Conservation (phyloP, 768 basidiomycete genomes). For the Tephrocybe sp. region DNA sequence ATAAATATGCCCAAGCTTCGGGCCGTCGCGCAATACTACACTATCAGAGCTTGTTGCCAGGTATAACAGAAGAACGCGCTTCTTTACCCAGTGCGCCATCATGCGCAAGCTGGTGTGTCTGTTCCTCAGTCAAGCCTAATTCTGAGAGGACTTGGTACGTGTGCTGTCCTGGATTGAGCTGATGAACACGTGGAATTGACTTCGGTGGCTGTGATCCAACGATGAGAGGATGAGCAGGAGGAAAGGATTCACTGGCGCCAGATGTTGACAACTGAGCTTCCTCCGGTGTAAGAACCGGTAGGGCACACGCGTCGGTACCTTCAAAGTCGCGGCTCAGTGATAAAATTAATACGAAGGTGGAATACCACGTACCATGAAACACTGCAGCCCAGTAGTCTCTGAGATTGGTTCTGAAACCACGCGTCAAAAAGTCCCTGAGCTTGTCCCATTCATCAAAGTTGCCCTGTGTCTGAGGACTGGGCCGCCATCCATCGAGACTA, state of each 20-base stretch:
- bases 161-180: slow-evolving; percentile 51
- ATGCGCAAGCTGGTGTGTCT: slow-evolving; percentile 36
- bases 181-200: slow-evolving; percentile 1
- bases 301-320: slow-evolving; percentile 73
- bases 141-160: slow-evolving; percentile 53
- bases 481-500: slow-evolving; percentile 53
- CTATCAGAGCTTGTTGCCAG: slow-evolving; percentile 19
- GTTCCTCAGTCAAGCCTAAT: slow-evolving; percentile 43
- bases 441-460: slow-evolving; percentile 56
- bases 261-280: slow-evolving; percentile 55
- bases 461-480: slow-evolving; percentile 43
- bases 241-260: slow-evolving; percentile 34
- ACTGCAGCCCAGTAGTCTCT: slow-evolving; percentile 69
- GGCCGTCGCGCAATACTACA: background rate
- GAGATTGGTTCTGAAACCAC: slow-evolving; percentile 60
- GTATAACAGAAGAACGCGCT: slow-evolving; percentile 12
- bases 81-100: slow-evolving; percentile 50
- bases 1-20: no score
- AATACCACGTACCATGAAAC: slow-evolving; percentile 56
- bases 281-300: slow-evolving; percentile 63
- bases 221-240: slow-evolving; percentile 54
- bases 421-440: slow-evolving; percentile 53
- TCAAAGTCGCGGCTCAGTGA: background rate
- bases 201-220: slow-evolving; percentile 22
- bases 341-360: background rate